Evolutionary conservation across 23 red algal genomes (phyloP), one percentile per base, ranked within the genome.

Genomic region (Rhodosorus marinus): DNA sequence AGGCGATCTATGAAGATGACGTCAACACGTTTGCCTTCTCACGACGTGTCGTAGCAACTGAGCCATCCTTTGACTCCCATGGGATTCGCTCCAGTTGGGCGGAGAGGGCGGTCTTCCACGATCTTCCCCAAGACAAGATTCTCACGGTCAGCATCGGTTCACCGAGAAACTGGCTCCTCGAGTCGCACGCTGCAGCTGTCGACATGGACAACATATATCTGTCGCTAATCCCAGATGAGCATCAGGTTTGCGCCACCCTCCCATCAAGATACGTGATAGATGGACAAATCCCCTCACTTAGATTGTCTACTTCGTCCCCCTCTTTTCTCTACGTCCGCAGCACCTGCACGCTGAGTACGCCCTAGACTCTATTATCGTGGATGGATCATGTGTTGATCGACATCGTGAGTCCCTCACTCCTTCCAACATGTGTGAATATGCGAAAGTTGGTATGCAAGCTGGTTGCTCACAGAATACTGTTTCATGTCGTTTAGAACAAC

Each of bases 181-280:
- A 57, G 22, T 57, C 72, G 2, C 43, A 66, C 30, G 55, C 73
- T 24, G 74, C 90, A 7, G 55, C 65, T 26, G 55, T 59, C 23
- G 90, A 98, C 51, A 73, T 84, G 59, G 90, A 98, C 49, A 98
- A 98, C 60, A n/a, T n/a, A n/a, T n/a, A n/a, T n/a, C n/a, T n/a
- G n/a, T n/a, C n/a, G n/a, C n/a, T n/a, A n/a, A n/a, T n/a, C n/a
- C n/a, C n/a, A n/a, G n/a, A n/a, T n/a, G n/a, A n/a, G n/a, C n/a
- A 47, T 98, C 15, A 31, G 80, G 19, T 57, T 98, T 22, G 2
- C 29, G 0, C 58, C 31, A 6, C 32, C 52, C 17, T 47, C 64
- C 2, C 62, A 59, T 62, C 35, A 28, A 35, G 63, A 35, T 8
- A 46, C 23, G 4, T 47, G 29, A 43, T 11, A 43, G 38, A 43